phyloP scores from a whole-genome alignment of 208 protist species.

The Jaenimonas drosophilae region DNA sequence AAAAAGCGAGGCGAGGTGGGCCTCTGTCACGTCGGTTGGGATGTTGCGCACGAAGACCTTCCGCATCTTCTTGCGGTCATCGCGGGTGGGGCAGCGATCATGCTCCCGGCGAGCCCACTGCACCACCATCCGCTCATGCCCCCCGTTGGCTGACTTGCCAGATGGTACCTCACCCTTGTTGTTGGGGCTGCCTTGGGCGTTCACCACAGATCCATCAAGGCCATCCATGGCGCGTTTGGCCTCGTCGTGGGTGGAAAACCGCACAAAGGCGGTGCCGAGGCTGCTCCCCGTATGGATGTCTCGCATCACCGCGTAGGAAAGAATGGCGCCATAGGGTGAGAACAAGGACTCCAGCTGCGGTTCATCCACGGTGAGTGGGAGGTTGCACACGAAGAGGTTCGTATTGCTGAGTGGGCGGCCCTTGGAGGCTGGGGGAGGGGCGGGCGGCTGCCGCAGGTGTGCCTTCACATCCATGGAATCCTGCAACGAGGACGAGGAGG shows the following conservation, averaged over 20 bases:
- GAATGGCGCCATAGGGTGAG: constrained; percentile 42
- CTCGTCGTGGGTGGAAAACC: constrained; percentile 53
- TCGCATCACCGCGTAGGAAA: constrained; percentile 61
- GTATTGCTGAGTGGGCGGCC: constrained; percentile 57
- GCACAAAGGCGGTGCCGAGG: constrained; percentile 78
- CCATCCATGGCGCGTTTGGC: constrained; percentile 37
- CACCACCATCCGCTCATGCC: constrained; percentile 46
- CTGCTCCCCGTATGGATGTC: constrained; percentile 80
- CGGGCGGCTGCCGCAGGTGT: background rate
- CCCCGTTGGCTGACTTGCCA: constrained; percentile 17
- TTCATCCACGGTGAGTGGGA: constrained; percentile 44
- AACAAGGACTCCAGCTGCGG: constrained; percentile 45
- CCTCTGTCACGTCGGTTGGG: constrained; percentile 9
- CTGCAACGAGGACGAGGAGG: too few relatives aligned
- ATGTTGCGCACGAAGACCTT: constrained; percentile 61
- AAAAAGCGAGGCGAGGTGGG: constrained; percentile 10
- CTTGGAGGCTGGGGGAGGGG: constrained; percentile 17
- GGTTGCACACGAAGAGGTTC: constrained; percentile 75
- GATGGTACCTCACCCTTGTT: too few relatives aligned
- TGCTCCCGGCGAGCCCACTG: constrained; percentile 80
- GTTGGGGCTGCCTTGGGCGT: too few relatives aligned
- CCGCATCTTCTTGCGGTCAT: constrained; percentile 48
- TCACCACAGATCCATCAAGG: constrained; percentile 41
- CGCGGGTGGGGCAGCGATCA: constrained; percentile 59
- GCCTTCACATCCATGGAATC: too few relatives aligned